Evolutionary conservation across 2,329 filamentous ascomycete species (phyloP).

Genomic region (Clarireedia hainanense): DNA sequence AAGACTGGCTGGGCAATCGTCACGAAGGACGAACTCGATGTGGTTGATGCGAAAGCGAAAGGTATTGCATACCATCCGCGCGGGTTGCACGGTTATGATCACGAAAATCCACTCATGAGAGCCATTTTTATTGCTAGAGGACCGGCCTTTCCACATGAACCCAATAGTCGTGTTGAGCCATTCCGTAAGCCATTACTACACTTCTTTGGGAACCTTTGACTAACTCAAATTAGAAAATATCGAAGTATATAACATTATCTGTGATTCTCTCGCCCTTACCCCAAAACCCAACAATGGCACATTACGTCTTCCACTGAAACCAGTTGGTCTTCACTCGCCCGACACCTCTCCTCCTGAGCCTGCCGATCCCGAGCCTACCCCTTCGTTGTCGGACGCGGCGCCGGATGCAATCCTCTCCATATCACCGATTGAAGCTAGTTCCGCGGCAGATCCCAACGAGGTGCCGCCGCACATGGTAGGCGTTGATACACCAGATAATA

Average conservation of each 20-base stretch:
- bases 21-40: slow-evolving; percentile 68
- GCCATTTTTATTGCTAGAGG: slow-evolving; percentile 91
- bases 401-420: slow-evolving; percentile 21
- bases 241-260: slow-evolving; percentile 91
- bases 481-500: slow-evolving; percentile 20
- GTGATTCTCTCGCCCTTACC: slow-evolving; percentile 70
- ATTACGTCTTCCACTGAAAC: slow-evolving; percentile 56
- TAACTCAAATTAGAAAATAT: slow-evolving; percentile 63
- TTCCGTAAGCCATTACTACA: slow-evolving; percentile 61
- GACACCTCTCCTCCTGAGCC: slow-evolving; percentile 42
- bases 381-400: slow-evolving; percentile 7
- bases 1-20: slow-evolving; percentile 91
- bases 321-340: slow-evolving; percentile 40
- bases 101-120: slow-evolving; percentile 90
- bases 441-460: slow-evolving; percentile 22
- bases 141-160: slow-evolving; percentile 80
- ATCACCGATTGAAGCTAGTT: slow-evolving; percentile 24
- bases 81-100: slow-evolving; percentile 90
- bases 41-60: slow-evolving; percentile 56
- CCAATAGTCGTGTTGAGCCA: slow-evolving; percentile 68
- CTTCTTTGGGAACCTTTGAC: slow-evolving; percentile 9
- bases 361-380: slow-evolving; percentile 37
- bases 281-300: slow-evolving; percentile 85
- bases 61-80: slow-evolving; percentile 66
- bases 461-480: slow-evolving; percentile 23